These are phyloP conservation scores for Coffea canephora DNA, from an alignment of 257 asterid genomes.

Conservation along the genomic window DNA sequence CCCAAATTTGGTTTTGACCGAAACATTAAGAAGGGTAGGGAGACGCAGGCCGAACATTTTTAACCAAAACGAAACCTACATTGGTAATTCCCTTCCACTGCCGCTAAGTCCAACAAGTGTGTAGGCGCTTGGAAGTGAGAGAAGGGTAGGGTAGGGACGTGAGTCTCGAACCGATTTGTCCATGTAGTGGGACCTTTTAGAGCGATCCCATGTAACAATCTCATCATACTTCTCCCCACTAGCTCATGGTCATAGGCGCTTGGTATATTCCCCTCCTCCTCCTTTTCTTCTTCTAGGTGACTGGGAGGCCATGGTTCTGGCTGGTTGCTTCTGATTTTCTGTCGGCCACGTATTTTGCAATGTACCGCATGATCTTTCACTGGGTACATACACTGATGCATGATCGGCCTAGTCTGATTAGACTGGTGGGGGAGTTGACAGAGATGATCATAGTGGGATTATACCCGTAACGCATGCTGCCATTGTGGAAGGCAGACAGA, in stretches of 20 bases:
- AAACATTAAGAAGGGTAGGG: no score
- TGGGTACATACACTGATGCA: no score
- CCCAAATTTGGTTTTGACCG: no score
- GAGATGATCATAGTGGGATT: slow-evolving; percentile 15
- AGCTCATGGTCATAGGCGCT: not conserved
- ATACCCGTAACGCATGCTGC: slow-evolving; percentile 32
- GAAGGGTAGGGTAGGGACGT: not conserved
- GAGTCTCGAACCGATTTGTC: not conserved
- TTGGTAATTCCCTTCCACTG: no score
- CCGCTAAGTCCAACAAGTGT: no score
- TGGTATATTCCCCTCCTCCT: slow-evolving; percentile 25
- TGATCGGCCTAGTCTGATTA: slow-evolving; percentile 14
- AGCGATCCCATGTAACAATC: slow-evolving; percentile 23
- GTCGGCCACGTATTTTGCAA: slow-evolving; percentile 57
- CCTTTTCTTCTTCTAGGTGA: not conserved
- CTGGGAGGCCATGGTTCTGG: slow-evolving; percentile 12
- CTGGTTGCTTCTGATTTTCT: slow-evolving; percentile 31
- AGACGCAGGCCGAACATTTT: no score
- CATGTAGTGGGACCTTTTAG: slow-evolving; percentile 29
- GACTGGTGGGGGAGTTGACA: slow-evolving; percentile 41
- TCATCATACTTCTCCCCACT: slow-evolving; percentile 36
- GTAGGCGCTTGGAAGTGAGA: no score
- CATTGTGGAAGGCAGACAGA: slow-evolving; percentile 33
- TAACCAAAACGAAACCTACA: no score
- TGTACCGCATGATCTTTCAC: slow-evolving; percentile 25